phyloP scores from a whole-genome alignment of 2,329 filamentous ascomycete species.

The Calonectria pauciramosa region DNA sequence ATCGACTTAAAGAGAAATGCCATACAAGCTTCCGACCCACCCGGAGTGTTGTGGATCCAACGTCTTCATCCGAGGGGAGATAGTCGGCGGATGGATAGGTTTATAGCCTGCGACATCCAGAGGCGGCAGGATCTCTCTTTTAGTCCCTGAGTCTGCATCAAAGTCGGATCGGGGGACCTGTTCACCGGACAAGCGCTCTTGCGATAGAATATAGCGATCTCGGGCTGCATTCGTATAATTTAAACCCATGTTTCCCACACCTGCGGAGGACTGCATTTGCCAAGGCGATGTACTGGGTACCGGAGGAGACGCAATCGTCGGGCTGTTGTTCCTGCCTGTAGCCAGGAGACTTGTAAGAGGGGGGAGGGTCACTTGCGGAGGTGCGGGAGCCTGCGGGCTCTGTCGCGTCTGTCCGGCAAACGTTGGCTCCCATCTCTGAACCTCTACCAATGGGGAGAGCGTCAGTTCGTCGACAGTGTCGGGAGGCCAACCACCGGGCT shows the following conservation, averaged over 20 bases:
- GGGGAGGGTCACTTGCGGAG: background rate
- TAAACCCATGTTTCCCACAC: background rate
- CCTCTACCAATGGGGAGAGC: background rate
- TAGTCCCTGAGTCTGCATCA: background rate
- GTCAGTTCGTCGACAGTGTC: background rate
- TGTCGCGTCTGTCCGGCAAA: background rate
- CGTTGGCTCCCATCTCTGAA: background rate
- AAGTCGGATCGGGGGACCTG: background rate
- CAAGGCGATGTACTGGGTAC: background rate
- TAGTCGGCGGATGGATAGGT: background rate
- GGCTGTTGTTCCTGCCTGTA: background rate
- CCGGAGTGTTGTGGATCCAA: background rate
- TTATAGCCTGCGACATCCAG: background rate
- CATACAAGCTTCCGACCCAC: background rate
- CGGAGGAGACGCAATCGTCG: background rate
- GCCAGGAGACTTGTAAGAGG: background rate
- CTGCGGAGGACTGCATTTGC: background rate
- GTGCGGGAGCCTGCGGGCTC: background rate
- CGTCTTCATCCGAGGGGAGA: background rate
- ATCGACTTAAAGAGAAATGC: too few species aligned
- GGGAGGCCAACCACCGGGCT: background rate
- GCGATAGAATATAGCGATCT: background rate
- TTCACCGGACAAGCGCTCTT: background rate
- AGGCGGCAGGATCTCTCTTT: background rate
- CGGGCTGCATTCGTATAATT: background rate